Evolutionary conservation across 176 grass and related monocot genomes (phyloP).

Genomic region (Musa itinerans): DNA sequence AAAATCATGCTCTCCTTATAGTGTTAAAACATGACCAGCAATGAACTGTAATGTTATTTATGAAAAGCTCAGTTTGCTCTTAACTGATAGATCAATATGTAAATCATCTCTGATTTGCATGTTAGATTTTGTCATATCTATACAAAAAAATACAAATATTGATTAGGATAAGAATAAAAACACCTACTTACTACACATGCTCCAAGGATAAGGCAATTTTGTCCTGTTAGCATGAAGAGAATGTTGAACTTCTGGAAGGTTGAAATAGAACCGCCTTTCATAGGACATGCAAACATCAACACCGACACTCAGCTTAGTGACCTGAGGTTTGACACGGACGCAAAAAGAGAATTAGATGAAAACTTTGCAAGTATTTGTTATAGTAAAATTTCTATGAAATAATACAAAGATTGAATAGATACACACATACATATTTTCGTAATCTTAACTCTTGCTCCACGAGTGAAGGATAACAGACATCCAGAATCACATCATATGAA

Average conservation of each 20-base stretch:
- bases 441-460: conserved; percentile 81
- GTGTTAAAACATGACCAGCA: too few species aligned
- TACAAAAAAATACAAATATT: too few species aligned
- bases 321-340: conserved; percentile 9
- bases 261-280: conserved; percentile 88
- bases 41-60: too few species aligned
- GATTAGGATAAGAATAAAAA: background rate
- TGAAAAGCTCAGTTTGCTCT: too few species aligned
- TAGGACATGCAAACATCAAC: conserved; percentile 92
- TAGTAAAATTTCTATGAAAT: too few species aligned
- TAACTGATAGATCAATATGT: too few species aligned
- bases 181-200: conserved; percentile 93
- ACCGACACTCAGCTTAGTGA: conserved; percentile 69
- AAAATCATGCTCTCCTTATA: too few species aligned
- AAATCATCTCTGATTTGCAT: too few species aligned
- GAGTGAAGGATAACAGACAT: conserved; percentile 88
- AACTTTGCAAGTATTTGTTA: too few species aligned
- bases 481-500: conserved; percentile 78
- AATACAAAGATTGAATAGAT: background rate
- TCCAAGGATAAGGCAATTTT: conserved; percentile 67
- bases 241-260: conserved; percentile 82
- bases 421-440: conserved; percentile 77
- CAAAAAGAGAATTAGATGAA: too few species aligned
- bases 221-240: conserved; percentile 93
- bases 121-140: too few species aligned